phyloP scores from a whole-genome alignment of 1,139 yeast species.

The Blastobotrys aristatus region DNA sequence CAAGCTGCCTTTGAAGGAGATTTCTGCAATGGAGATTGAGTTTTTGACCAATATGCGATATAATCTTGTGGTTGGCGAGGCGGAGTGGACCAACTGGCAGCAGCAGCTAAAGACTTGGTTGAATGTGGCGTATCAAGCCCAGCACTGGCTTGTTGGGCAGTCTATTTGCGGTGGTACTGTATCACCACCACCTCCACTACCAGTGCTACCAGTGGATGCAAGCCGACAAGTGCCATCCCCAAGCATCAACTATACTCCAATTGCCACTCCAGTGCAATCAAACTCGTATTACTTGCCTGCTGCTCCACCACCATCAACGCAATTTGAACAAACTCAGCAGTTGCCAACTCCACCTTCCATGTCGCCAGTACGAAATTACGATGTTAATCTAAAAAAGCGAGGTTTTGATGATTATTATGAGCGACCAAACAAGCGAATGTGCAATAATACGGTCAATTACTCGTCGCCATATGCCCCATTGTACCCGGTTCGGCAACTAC shows the following conservation, averaged over 20 bases:
- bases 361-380: too few species aligned
- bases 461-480: too few species aligned
- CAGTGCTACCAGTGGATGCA: not conserved
- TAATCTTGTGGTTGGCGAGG: conserved; percentile 26
- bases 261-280: too few species aligned
- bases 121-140: conserved; percentile 20
- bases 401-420: too few species aligned
- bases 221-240: not conserved
- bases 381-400: too few species aligned
- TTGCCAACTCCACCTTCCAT: too few species aligned
- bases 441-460: too few species aligned
- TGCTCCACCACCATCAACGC: too few species aligned
- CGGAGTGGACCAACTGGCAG: conserved; percentile 33
- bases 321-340: too few species aligned
- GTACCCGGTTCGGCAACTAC: too few species aligned
- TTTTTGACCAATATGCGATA: conserved; percentile 34
- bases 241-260: not conserved
- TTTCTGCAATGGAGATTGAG: conserved; percentile 60
- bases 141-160: not conserved
- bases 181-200: not conserved
- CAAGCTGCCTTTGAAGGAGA: conserved; percentile 52
- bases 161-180: not conserved
- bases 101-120: conserved; percentile 25
- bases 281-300: too few species aligned
- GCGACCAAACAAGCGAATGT: too few species aligned